These are phyloP conservation scores for Chlorella sorokiniana DNA, from an alignment of 139 green algal species.

Conservation along the genomic window DNA sequence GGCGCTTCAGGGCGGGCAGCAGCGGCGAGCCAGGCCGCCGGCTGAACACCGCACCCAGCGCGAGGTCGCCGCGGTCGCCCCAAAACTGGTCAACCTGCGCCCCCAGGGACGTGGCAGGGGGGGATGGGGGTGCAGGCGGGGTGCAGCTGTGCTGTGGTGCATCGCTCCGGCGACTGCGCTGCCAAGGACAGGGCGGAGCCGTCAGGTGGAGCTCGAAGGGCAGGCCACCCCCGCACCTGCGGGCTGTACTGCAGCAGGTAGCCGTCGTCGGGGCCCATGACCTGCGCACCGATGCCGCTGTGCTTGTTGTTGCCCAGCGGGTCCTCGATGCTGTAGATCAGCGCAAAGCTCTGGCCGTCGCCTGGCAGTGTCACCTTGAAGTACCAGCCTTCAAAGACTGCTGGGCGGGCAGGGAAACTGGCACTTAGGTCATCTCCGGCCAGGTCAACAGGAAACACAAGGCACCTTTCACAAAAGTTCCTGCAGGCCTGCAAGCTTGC, in stretches of 20 bases:
- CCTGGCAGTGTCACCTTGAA: constrained; percentile 87
- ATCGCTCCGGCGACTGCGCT: too few relatives aligned
- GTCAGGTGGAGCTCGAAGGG: too few relatives aligned
- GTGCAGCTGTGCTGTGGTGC: background rate
- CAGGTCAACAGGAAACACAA: background rate
- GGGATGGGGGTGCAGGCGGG: background rate
- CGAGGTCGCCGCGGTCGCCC: constrained; percentile 65
- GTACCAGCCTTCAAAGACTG: constrained; percentile 98
- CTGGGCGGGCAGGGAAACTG: background rate
- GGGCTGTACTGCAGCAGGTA: constrained; percentile 90
- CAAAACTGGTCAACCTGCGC: constrained; percentile 72
- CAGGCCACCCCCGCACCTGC: constrained; percentile 31
- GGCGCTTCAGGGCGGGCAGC: background rate
- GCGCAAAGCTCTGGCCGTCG: constrained; percentile 85
- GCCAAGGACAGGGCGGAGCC: too few relatives aligned
- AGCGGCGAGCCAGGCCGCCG: background rate
- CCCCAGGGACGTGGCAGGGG: background rate
- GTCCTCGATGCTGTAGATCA: constrained; percentile 96
- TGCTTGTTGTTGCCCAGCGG: constrained; percentile 54
- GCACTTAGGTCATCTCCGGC: background rate
- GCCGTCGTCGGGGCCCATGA: constrained; percentile 91
- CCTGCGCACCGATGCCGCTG: constrained; percentile 74
- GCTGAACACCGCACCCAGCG: constrained; percentile 71
- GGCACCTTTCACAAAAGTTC: background rate
- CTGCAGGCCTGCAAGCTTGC: background rate